Evolutionary conservation across 108 stramenopile species (phyloP).

Genomic region (Pseudonitzschia delicatissima): DNA sequence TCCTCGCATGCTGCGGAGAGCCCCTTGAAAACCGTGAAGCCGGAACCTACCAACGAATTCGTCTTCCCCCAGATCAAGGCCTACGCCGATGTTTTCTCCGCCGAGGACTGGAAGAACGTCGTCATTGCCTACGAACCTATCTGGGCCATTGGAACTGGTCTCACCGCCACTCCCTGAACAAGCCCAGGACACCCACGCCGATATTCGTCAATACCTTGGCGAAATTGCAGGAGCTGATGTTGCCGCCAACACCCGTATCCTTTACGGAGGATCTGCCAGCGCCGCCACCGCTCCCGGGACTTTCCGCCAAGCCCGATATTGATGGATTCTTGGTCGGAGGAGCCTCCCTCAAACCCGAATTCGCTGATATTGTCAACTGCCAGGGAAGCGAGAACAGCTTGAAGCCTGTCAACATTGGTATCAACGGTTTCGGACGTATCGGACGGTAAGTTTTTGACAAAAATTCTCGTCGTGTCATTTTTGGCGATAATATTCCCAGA

Average conservation of each 20-base stretch:
- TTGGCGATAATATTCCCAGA: neutral
- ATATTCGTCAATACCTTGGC: constrained; percentile 81
- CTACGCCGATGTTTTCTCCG: constrained; percentile 85
- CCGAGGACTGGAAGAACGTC: constrained; percentile 84
- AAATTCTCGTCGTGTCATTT: neutral
- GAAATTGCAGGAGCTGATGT: constrained; percentile 84
- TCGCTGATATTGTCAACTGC: constrained; percentile 93
- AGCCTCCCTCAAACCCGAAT: constrained; percentile 97
- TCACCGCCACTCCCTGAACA: constrained; percentile 95
- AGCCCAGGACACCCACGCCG: constrained; percentile 93
- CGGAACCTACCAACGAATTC: constrained; percentile 96
- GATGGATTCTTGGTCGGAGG: constrained; percentile 99
- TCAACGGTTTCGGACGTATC: constrained; percentile 99
- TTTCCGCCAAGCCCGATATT: constrained; percentile 95
- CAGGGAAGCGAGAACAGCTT: constrained; percentile 57
- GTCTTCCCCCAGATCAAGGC: constrained; percentile 96
- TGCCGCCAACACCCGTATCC: constrained; percentile 81
- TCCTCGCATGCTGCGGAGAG: constrained; percentile 99
- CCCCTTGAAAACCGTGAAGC: constrained; percentile 92
- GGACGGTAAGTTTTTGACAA: constrained; percentile 72
- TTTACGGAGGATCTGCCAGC: constrained; percentile 96
- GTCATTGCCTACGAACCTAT: constrained; percentile 91
- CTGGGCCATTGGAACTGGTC: constrained; percentile 99
- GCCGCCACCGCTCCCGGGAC: constrained; percentile 87
- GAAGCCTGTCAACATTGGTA: constrained; percentile 68